Evolutionary conservation across 495 filamentous ascomycete species (phyloP).

Genomic region (Bombardia bombarda): DNA sequence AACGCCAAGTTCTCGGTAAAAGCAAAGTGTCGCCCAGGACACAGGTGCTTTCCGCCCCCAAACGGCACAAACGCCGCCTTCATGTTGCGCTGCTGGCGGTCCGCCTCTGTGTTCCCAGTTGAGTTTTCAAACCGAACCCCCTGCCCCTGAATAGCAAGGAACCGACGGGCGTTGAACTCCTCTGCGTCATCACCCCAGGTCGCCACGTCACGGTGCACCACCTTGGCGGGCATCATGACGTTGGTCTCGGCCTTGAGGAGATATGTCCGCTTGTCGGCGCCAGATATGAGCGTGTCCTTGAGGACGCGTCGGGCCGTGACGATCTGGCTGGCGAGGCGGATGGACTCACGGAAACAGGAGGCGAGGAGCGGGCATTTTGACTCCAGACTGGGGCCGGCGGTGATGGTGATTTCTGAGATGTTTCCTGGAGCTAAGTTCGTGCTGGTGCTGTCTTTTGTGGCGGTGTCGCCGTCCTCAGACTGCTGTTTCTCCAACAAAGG

Average conservation of each 20-base stretch:
- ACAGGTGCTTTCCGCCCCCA: slow-evolving; percentile 37
- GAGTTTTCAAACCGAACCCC: too few species aligned
- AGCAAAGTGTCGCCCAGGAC: slow-evolving; percentile 40
- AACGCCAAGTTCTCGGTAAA: slow-evolving; percentile 31
- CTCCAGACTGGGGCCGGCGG: slow-evolving; percentile 1
- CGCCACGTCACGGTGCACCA: slow-evolving; percentile 14
- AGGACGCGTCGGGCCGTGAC: slow-evolving; percentile 16
- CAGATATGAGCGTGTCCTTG: slow-evolving; percentile 22
- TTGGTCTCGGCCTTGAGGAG: slow-evolving; percentile 26
- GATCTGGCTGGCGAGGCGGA: slow-evolving; percentile 13
- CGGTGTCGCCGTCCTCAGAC: background rate
- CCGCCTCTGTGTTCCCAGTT: too few species aligned
- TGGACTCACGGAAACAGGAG: slow-evolving; percentile 13
- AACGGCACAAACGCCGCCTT: slow-evolving; percentile 29
- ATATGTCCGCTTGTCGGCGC: background rate
- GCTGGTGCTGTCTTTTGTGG: background rate
- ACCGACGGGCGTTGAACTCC: slow-evolving; percentile 28
- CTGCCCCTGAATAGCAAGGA: too few species aligned
- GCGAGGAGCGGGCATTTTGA: slow-evolving; percentile 11
- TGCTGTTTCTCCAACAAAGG: background rate
- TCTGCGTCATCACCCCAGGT: slow-evolving; percentile 25
- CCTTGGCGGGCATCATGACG: slow-evolving; percentile 19
- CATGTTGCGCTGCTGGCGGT: slow-evolving; percentile 12
- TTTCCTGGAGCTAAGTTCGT: too few species aligned
- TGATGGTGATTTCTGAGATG: background rate